These are phyloP conservation scores for Amauroascus niger DNA, from an alignment of 2,329 filamentous ascomycete species.

Conservation along the genomic window DNA sequence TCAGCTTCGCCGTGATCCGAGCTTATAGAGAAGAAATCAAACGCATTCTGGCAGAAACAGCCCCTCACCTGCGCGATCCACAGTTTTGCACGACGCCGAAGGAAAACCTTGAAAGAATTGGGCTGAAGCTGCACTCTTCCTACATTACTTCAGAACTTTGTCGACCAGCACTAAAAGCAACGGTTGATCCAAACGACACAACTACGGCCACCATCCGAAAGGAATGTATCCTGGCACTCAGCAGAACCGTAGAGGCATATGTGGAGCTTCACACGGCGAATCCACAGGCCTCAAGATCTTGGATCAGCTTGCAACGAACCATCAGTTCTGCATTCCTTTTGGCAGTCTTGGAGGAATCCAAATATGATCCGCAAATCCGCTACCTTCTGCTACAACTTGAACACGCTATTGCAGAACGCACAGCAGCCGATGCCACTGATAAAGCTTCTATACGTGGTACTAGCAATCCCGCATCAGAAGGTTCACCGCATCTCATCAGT, in stretches of 20 bases:
- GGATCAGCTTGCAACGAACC: constrained; percentile 40
- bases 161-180: constrained; percentile 49
- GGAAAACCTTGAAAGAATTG: constrained; percentile 52
- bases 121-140: constrained; percentile 51
- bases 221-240: constrained; percentile 48
- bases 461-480: background rate
- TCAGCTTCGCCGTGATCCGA: constrained; percentile 46
- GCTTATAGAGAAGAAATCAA: constrained; percentile 49
- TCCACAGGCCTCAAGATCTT: constrained; percentile 37
- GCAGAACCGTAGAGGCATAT: constrained; percentile 50
- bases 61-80: constrained; percentile 48
- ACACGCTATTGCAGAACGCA: constrained; percentile 37
- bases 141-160: constrained; percentile 55
- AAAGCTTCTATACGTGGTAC: constrained; percentile 12
- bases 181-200: constrained; percentile 37
- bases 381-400: constrained; percentile 36
- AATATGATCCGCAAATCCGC: constrained; percentile 33
- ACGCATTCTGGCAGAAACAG: constrained; percentile 49
- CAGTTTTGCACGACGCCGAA: constrained; percentile 33
- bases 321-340: constrained; percentile 42
- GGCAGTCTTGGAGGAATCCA: constrained; percentile 38
- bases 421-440: constrained; percentile 29
- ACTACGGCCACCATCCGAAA: constrained; percentile 36
- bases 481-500: constrained; percentile 22
- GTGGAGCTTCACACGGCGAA: constrained; percentile 44